Evolutionary conservation across 768 basidiomycete species (phyloP).

Genomic region (Tulasnella sp.): DNA sequence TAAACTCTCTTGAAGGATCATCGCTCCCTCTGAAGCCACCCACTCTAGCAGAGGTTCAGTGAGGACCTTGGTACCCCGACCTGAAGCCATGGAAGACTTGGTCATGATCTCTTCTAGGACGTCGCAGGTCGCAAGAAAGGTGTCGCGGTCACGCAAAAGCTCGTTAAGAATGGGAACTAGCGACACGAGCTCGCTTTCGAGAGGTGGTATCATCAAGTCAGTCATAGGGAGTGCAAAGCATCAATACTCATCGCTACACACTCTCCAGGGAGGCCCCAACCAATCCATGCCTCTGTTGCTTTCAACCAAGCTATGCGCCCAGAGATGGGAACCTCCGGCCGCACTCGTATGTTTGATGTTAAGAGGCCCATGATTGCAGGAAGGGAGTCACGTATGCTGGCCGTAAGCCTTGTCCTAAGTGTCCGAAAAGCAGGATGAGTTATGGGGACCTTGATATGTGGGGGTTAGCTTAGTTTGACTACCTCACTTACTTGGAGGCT

Average conservation of each 20-base stretch:
- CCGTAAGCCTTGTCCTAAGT: constrained; percentile 48
- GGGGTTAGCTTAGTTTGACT: too few species aligned
- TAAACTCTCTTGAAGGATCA: constrained; percentile 33
- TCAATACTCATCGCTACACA: constrained; percentile 27
- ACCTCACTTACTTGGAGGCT: constrained; percentile 49
- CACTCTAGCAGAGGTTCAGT: constrained; percentile 83
- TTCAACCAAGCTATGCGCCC: constrained; percentile 12
- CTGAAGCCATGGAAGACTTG: constrained; percentile 59
- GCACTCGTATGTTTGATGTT: constrained; percentile 29
- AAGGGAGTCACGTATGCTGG: constrained; percentile 54
- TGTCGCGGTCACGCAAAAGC: constrained; percentile 42
- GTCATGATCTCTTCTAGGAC: constrained; percentile 68
- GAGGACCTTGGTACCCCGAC: constrained; percentile 53
- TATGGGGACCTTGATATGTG: too few species aligned
- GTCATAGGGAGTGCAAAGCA: constrained; percentile 7
- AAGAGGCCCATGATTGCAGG: constrained; percentile 64
- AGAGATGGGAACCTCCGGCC: constrained; percentile 24
- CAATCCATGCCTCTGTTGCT: constrained; percentile 65
- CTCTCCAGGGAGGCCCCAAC: constrained; percentile 52
- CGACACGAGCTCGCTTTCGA: constrained; percentile 51
- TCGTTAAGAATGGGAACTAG: constrained; percentile 40
- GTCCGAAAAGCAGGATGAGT: neutral
- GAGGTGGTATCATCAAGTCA: neutral
- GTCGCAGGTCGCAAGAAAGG: constrained; percentile 55
- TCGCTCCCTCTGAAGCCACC: constrained; percentile 45